Base-by-base conservation (phyloP, 768 basidiomycete species). In the Rhodotorula taiwanensis region DNA sequence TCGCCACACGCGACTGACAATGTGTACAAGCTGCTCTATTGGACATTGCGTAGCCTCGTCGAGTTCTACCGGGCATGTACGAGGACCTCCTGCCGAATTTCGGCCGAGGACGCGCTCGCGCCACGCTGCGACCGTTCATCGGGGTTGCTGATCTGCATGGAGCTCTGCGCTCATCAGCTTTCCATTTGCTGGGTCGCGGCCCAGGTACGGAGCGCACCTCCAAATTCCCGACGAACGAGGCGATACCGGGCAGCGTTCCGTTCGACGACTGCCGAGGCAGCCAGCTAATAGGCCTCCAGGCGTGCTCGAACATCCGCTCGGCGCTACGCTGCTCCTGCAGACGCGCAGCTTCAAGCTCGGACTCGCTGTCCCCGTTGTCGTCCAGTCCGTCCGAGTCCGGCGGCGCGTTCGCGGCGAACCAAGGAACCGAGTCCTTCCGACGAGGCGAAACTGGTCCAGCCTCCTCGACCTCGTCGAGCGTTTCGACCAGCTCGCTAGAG, bases 231-330 rank as follows among this genome's bases (percentile, higher is more conserved):
- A 57, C 45, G 0, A 21, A 5, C 23, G 31, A 4, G 13, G 48
- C 31, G 7, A 42, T 34, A 1, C 58, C 62, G 10, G 56, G 56
- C 39, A 64, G n/a, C 4, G 56, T 58, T 11, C 62, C 62, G 39
- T 14, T 25, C 14, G 52, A 53, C 1, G 1, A 31, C 31, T 58
- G 44, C 16, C 62, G 45, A 14, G 14, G 8, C 25, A 64, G 5
- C 62, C 62, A 64, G 47, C 56, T 58, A n/a, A 64, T 31, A 5
- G 62, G 62, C 34, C 62, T 42, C 23, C 41, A 11, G 15, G 27
- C 31, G 0, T 39, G 25, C 15, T 21, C 20, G 3, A 33, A 27
- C 34, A 39, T 13, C 16, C 25, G 20, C 5, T 34, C 36, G 10
- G 36, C 36, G 36, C 36, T 39, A 16, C 36, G 43, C 20, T 44